Evolutionary conservation across 257 asterid genomes (phyloP).

Genomic region (Ajuga chamaepitys): DNA sequence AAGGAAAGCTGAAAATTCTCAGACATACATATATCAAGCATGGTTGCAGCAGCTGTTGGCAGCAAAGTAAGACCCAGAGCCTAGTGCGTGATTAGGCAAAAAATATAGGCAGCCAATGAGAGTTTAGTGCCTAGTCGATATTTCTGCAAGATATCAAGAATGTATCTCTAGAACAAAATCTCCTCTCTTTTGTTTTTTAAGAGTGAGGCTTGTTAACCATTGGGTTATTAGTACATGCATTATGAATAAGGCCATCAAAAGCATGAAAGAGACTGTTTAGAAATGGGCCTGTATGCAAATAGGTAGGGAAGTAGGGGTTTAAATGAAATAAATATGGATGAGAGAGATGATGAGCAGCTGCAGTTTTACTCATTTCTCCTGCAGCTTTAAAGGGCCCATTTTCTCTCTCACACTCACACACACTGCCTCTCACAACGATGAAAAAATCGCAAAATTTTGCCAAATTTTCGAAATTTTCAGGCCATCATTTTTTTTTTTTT

Average conservation of each 20-base stretch:
- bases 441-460: no score
- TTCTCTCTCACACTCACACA: background rate
- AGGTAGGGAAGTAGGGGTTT: slow-evolving; percentile 17
- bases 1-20: slow-evolving; percentile 37
- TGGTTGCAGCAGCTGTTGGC: no score
- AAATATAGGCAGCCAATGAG: no score
- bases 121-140: no score
- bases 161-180: slow-evolving; percentile 21
- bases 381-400: slow-evolving; percentile 74
- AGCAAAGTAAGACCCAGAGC: no score
- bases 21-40: slow-evolving; percentile 30
- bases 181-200: slow-evolving; percentile 30
- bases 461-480: no score
- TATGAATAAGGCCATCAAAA: slow-evolving; percentile 30
- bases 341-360: slow-evolving; percentile 22
- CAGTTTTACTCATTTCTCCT: slow-evolving; percentile 76
- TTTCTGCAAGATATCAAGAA: no score
- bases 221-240: slow-evolving; percentile 28
- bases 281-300: slow-evolving; percentile 3
- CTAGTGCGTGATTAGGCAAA: no score
- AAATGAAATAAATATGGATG: background rate
- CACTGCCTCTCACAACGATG: no score
- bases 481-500: no score
- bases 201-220: slow-evolving; percentile 25
- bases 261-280: slow-evolving; percentile 22